A percentile compares a stretch with the other conserved stretches of the same genome.
phyloP scores from a whole-genome alignment of 495 filamentous ascomycete species.

The Tuber melanosporum region DNA sequence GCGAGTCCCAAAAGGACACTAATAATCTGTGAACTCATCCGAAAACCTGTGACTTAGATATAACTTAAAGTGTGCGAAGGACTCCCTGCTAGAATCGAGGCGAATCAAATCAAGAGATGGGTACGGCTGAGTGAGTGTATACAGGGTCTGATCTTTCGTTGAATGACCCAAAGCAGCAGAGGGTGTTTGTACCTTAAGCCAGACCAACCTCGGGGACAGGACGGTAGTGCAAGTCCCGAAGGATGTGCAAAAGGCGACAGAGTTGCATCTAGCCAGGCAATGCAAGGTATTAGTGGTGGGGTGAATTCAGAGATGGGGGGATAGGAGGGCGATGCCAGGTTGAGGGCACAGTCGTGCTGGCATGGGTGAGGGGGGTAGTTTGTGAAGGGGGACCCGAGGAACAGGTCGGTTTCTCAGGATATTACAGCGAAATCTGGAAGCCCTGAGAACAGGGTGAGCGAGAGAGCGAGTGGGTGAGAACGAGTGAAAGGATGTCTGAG shows the following conservation, averaged over 20 bases:
- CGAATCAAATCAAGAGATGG: conserved; percentile 14
- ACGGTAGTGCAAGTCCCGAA: conserved; percentile 8
- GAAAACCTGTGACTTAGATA: conserved; percentile 21
- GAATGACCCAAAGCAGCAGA: conserved; percentile 6
- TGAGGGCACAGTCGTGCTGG: conserved; percentile 15
- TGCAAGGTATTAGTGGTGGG: conserved; percentile 10
- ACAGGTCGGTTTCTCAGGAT: conserved; percentile 21
- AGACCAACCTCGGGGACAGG: conserved; percentile 15
- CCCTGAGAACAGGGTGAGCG: neutral
- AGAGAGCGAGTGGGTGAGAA: neutral
- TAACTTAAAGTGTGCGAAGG: conserved; percentile 21
- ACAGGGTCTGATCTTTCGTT: conserved; percentile 21
- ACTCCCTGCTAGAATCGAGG: conserved; percentile 23
- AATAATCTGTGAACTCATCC: conserved; percentile 23
- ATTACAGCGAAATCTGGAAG: conserved; percentile 10
- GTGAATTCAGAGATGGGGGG: conserved; percentile 9
- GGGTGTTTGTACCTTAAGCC: conserved; percentile 7
- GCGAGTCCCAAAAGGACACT: conserved; percentile 21
- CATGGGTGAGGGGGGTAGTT: conserved; percentile 12
- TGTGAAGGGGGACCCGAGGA: conserved; percentile 20
- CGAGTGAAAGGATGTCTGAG: neutral
- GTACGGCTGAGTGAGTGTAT: conserved; percentile 29
- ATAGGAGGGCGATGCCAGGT: conserved; percentile 28
- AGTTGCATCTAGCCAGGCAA: conserved; percentile 19
- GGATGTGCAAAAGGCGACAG: conserved; percentile 20